Conservation (phyloP, 352 stramenopile genomes). For the Phytopythium litorale region DNA sequence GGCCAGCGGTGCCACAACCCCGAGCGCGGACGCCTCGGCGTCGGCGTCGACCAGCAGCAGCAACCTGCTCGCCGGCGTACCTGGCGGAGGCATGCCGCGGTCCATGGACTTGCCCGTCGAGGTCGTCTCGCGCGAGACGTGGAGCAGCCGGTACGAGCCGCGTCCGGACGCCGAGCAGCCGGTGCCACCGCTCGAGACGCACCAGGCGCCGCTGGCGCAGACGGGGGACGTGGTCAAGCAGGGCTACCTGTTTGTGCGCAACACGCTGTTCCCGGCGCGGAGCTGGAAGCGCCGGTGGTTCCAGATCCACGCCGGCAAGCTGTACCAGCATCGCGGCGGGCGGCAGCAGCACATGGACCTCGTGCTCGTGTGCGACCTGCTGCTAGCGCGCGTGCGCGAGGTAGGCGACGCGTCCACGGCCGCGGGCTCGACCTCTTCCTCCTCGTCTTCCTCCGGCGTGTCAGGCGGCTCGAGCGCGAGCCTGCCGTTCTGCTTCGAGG, state of each 20-base stretch:
- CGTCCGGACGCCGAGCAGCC: neutral
- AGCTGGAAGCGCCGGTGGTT: conserved; percentile 88
- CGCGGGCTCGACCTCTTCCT: neutral
- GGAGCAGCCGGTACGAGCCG: conserved; percentile 35
- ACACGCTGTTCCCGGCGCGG: conserved; percentile 72
- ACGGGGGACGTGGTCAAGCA: conserved; percentile 57
- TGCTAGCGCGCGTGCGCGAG: conserved; percentile 77
- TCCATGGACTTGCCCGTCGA: conserved; percentile 70
- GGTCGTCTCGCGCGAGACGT: conserved; percentile 69
- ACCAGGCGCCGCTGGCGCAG: neutral
- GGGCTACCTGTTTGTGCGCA: conserved; percentile 84
- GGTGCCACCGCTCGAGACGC: neutral
- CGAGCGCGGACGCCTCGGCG: neutral
- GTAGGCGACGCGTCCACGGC: conserved; percentile 48
- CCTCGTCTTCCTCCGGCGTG: neutral
- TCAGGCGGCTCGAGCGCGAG: neutral
- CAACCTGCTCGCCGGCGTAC: neutral
- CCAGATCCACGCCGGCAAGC: conserved; percentile 82
- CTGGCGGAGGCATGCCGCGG: conserved; percentile 18
- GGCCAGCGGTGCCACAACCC: neutral
- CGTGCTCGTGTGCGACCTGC: conserved; percentile 73
- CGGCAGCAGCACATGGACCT: conserved; percentile 76
- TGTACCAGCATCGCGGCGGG: conserved; percentile 50
- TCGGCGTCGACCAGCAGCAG: neutral
- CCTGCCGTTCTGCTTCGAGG: conserved; percentile 43